Conservation (phyloP, 1,284 basidiomycete genomes). For the Hypsizygus ulmarius region DNA sequence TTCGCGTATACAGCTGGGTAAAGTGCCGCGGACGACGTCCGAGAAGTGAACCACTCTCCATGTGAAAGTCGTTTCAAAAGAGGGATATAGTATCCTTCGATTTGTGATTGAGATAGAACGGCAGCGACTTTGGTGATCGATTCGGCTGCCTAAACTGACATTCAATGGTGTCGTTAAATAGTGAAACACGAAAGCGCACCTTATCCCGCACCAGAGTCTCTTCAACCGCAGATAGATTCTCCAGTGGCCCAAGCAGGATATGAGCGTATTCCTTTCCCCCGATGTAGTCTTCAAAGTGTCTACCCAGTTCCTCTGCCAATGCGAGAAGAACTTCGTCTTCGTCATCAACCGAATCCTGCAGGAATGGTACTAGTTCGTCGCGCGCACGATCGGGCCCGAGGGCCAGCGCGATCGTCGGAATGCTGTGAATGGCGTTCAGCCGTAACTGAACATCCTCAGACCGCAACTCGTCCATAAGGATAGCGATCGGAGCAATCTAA, state of each 20-base stretch:
- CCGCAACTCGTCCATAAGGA: constrained; percentile 93
- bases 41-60: constrained; percentile 99
- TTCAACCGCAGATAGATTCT: constrained; percentile 95
- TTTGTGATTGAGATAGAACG: constrained; percentile 75
- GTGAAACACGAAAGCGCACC: constrained; percentile 45
- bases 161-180: not conserved
- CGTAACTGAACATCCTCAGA: constrained; percentile 94
- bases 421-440: constrained; percentile 95
- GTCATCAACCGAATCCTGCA: constrained; percentile 97
- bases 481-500: constrained; percentile 83
- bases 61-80: constrained; percentile 86
- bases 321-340: constrained; percentile 98
- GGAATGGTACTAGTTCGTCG: constrained; percentile 95
- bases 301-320: constrained; percentile 93
- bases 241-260: constrained; percentile 87
- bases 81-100: constrained; percentile 93
- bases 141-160: constrained; percentile 76
- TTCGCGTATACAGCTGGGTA: constrained; percentile 91
- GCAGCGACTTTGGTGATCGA: constrained; percentile 92
- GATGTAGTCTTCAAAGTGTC: constrained; percentile 91
- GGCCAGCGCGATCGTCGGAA: constrained; percentile 98
- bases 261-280: constrained; percentile 91
- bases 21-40: constrained; percentile 93
- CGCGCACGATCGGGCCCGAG: constrained; percentile 94
- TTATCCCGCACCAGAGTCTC: constrained; percentile 99